Evolutionary conservation across 1,139 yeast genomes (phyloP).

Genomic region (Tardiomyces digboiensis): DNA sequence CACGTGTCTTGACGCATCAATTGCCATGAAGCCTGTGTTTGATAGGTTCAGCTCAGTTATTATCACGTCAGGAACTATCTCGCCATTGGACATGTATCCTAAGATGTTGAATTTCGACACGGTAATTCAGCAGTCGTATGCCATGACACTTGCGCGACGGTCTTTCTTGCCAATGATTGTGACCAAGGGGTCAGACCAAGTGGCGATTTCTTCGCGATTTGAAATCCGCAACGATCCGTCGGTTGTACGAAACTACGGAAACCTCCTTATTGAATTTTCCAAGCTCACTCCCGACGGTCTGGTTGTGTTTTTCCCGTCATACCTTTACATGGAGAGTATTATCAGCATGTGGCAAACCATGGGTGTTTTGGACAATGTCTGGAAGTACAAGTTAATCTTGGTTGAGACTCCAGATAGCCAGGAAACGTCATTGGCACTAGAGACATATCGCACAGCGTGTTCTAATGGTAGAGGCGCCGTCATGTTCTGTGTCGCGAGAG

Average conservation of each 20-base stretch:
- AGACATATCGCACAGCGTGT: constrained; percentile 94
- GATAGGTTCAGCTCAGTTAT: constrained; percentile 91
- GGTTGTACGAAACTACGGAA: constrained; percentile 94
- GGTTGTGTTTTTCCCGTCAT: constrained; percentile 96
- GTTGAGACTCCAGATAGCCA: constrained; percentile 99
- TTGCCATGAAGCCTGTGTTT: constrained; percentile 95
- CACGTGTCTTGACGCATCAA: constrained; percentile 94
- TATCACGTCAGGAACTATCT: constrained; percentile 95
- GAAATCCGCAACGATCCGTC: constrained; percentile 97
- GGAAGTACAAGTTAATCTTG: constrained; percentile 90
- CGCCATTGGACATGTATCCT: constrained; percentile 98
- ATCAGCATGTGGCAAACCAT: constrained; percentile 97
- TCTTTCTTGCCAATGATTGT: constrained; percentile 94
- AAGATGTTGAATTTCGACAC: constrained; percentile 94
- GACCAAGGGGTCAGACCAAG: constrained; percentile 97
- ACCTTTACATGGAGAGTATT: constrained; percentile 94
- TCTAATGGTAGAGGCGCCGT: constrained; percentile 98
- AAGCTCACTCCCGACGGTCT: constrained; percentile 97
- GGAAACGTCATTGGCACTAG: constrained; percentile 91
- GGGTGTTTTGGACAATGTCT: constrained; percentile 97
- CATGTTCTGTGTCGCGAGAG: constrained; percentile 94
- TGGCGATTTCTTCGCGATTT: constrained; percentile 89
- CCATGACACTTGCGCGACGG: constrained; percentile 90
- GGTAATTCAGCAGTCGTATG: constrained; percentile 86
- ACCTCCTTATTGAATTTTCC: constrained; percentile 81